These are phyloP conservation scores for Blastocystis sp. DNA, from an alignment of 352 stramenopile species.

Conservation along the genomic window DNA sequence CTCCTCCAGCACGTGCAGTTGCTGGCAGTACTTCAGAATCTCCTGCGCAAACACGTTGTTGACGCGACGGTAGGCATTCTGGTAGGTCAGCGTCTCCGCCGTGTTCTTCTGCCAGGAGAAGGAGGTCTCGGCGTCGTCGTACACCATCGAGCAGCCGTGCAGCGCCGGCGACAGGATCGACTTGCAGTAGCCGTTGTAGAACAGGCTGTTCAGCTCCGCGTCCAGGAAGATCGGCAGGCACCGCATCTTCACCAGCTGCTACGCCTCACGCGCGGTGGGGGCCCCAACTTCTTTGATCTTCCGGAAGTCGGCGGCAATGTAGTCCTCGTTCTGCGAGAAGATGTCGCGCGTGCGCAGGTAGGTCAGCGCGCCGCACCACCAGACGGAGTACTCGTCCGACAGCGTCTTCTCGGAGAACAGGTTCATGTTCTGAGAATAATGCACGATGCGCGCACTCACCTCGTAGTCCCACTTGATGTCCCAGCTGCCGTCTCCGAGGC, in stretches of 20 bases:
- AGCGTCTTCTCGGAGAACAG: constrained; percentile 58
- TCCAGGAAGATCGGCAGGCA: constrained; percentile 67
- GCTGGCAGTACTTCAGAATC: constrained; percentile 58
- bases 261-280: background rate
- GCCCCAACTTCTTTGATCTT: constrained; percentile 31
- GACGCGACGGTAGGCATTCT: constrained; percentile 55
- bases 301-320: constrained; percentile 18
- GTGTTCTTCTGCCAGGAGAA: constrained; percentile 69
- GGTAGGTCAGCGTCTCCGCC: constrained; percentile 7
- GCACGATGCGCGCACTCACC: background rate
- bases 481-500: constrained; percentile 5
- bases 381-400: constrained; percentile 39
- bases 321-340: constrained; percentile 52
- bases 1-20: constrained; percentile 34
- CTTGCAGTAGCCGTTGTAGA: constrained; percentile 69
- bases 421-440: constrained; percentile 44
- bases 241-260: constrained; percentile 53
- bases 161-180: constrained; percentile 55
- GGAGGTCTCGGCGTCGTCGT: constrained; percentile 52
- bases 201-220: constrained; percentile 54
- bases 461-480: constrained; percentile 67
- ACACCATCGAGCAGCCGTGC: constrained; percentile 65
- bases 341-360: constrained; percentile 65
- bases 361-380: constrained; percentile 66
- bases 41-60: constrained; percentile 68